phyloP scores from a whole-genome alignment of 495 filamentous ascomycete species.

The Lepidopterella palustris region DNA sequence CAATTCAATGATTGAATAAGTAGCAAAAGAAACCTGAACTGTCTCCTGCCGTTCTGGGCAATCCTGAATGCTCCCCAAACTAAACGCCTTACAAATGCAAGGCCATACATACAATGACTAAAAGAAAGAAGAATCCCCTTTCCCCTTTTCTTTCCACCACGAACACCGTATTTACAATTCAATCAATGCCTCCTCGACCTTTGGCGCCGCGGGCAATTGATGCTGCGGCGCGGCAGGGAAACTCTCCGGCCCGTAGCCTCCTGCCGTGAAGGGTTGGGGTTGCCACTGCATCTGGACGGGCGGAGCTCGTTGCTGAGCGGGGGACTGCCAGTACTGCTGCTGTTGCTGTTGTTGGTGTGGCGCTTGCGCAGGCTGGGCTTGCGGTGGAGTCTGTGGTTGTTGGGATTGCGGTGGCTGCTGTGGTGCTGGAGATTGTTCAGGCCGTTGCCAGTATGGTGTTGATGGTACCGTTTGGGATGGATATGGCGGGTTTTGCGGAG shows the following conservation, averaged over 20 bases:
- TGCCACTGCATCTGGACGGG: slow-evolving; percentile 39
- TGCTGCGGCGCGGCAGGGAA: slow-evolving; percentile 62
- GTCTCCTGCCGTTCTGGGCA: too few relatives aligned
- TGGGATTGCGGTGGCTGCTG: slow-evolving; percentile 34
- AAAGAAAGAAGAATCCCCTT: neutral
- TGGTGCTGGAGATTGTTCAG: slow-evolving; percentile 9
- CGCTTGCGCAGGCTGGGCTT: slow-evolving; percentile 17
- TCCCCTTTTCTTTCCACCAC: neutral
- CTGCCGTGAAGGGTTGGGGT: slow-evolving; percentile 19
- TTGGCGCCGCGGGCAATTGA: slow-evolving; percentile 47
- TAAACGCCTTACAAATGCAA: neutral
- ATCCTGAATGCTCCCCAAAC: too few relatives aligned
- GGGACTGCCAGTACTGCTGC: slow-evolving; percentile 14
- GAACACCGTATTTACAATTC: slow-evolving; percentile 58
- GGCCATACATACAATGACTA: neutral
- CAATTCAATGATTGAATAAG: too few relatives aligned
- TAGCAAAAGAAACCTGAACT: too few relatives aligned
- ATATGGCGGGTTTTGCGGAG: slow-evolving; percentile 16
- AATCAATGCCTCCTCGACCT: slow-evolving; percentile 79
- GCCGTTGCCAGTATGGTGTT: slow-evolving; percentile 14
- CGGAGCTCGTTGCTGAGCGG: slow-evolving; percentile 32
- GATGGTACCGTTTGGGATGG: slow-evolving; percentile 13
- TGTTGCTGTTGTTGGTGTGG: slow-evolving; percentile 39
- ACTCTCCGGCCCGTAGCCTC: slow-evolving; percentile 53
- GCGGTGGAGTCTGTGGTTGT: slow-evolving; percentile 14